These are phyloP conservation scores for Vitis amurensis DNA, from an alignment of 164 flowering plant genomes.

Conservation along the genomic window DNA sequence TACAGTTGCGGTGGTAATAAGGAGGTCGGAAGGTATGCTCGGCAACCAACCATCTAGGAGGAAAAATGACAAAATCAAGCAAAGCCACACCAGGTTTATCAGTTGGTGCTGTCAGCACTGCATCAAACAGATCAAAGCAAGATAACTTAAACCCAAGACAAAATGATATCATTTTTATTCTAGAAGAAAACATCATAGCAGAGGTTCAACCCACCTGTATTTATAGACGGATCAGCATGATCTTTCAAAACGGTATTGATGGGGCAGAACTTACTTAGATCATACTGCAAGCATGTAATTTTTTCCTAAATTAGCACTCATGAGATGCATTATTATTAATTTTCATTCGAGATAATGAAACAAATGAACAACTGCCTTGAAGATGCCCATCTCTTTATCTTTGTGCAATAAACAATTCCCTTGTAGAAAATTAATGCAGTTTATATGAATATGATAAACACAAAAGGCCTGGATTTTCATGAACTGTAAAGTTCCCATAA, in stretches of 20 bases:
- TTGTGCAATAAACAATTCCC: too few species aligned
- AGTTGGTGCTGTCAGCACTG: conserved; percentile 93
- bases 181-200: not conserved
- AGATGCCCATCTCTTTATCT: too few species aligned
- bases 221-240: conserved; percentile 93
- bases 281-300: conserved; percentile 63
- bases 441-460: too few species aligned
- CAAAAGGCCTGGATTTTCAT: too few species aligned
- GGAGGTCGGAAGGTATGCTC: conserved; percentile 98
- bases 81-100: conserved; percentile 94
- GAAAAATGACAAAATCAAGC: conserved; percentile 96
- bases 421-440: too few species aligned
- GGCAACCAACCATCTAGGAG: conserved; percentile 95
- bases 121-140: conserved; percentile 5
- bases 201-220: conserved; percentile 56
- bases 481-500: too few species aligned
- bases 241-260: conserved; percentile 85
- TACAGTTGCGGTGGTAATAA: conserved; percentile 93
- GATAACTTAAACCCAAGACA: too few species aligned
- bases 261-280: conserved; percentile 84
- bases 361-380: too few species aligned
- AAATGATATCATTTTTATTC: too few species aligned
- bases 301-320: too few species aligned
- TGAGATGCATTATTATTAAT: too few species aligned
- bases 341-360: too few species aligned